Percentiles rank a stretch among this genome's conserved stretches.
phyloP scores from a whole-genome alignment of 164 flowering plant genomes.

The Euptelea pleiosperma region DNA sequence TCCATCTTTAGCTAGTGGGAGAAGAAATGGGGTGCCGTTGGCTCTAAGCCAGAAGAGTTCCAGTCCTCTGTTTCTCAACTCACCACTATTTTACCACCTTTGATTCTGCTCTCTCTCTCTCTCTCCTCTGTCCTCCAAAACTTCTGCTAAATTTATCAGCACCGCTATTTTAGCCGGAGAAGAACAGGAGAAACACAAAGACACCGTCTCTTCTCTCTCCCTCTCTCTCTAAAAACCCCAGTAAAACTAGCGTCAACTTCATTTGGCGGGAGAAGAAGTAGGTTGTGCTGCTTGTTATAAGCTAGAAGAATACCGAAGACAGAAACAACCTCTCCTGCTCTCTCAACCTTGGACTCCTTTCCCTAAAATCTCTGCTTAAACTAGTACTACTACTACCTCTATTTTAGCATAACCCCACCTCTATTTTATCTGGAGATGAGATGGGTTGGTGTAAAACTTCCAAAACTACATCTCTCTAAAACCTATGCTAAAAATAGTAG shows the following conservation, averaged over 20 bases:
- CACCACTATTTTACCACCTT: slow-evolving; percentile 1
- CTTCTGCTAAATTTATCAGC: neutral
- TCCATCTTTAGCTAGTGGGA: slow-evolving; percentile 2
- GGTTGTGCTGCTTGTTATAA: neutral
- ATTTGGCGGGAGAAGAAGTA: too few relatives aligned
- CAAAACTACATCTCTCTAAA: slow-evolving; percentile 3
- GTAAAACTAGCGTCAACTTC: too few relatives aligned
- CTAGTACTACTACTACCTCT: too few relatives aligned
- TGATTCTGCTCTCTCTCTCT: neutral
- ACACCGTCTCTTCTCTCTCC: too few relatives aligned
- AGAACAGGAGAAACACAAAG: neutral
- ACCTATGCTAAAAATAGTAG: neutral
- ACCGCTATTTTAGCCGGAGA: neutral
- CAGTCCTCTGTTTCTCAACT: neutral
- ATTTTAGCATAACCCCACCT: neutral
- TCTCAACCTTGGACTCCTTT: neutral
- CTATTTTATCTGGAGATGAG: neutral
- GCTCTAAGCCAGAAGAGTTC: neutral
- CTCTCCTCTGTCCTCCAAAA: neutral
- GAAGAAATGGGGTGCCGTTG: neutral
- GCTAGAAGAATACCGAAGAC: neutral
- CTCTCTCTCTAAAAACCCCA: too few relatives aligned
- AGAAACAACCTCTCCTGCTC: slow-evolving; percentile 1
- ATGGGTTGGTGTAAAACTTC: neutral
- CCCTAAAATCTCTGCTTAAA: neutral